Evolutionary conservation across 495 filamentous ascomycete species (phyloP).

Genomic region (Neurospora sp.): DNA sequence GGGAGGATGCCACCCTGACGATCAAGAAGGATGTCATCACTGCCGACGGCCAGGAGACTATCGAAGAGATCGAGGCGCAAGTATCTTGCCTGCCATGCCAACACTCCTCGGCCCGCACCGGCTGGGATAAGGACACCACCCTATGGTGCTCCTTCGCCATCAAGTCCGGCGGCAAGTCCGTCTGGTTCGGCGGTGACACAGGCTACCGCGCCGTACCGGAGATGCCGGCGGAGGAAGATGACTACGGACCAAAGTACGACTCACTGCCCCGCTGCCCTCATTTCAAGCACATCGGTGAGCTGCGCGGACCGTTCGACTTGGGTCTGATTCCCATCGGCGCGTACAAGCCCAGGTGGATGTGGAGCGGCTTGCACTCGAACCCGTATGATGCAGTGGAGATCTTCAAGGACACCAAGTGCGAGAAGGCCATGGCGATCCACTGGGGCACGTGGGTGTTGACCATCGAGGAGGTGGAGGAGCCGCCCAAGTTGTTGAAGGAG

Average conservation of each 20-base stretch:
- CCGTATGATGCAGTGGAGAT: constrained; percentile 86
- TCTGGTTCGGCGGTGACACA: constrained; percentile 69
- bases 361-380: constrained; percentile 77
- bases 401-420: constrained; percentile 78
- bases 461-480: constrained; percentile 76
- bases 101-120: constrained; percentile 61
- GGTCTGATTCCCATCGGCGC: constrained; percentile 94
- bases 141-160: constrained; percentile 87
- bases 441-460: constrained; percentile 94
- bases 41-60: constrained; percentile 20
- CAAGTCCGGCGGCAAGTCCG: constrained; percentile 59
- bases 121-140: constrained; percentile 61
- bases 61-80: constrained; percentile 51
- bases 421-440: constrained; percentile 78
- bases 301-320: constrained; percentile 81
- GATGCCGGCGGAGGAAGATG: constrained; percentile 46
- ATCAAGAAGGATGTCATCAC: constrained; percentile 29
- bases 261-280: constrained; percentile 71
- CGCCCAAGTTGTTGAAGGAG: constrained; percentile 61
- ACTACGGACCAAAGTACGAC: constrained; percentile 58
- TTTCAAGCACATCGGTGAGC: constrained; percentile 76
- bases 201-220: constrained; percentile 81
- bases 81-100: constrained; percentile 81
- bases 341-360: constrained; percentile 68
- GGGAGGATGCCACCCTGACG: constrained; percentile 70